phyloP scores from a whole-genome alignment of 805 yeast species.

The Zygosaccharomyces rouxii region DNA sequence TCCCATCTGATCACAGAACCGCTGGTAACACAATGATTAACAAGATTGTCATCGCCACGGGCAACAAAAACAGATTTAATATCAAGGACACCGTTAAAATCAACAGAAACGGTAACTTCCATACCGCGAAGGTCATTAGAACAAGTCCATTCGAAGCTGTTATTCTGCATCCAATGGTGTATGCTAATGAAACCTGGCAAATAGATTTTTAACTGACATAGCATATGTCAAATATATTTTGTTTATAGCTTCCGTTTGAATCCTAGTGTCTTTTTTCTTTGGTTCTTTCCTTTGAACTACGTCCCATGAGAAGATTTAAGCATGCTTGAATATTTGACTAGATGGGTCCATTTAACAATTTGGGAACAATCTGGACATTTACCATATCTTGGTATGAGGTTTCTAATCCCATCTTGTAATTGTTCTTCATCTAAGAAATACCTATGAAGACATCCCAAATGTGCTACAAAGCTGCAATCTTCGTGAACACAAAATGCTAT shows the following conservation, averaged over 20 bases:
- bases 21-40: slow-evolving; percentile 47
- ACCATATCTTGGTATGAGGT: slow-evolving; percentile 29
- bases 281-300: not conserved
- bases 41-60: slow-evolving; percentile 49
- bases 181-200: slow-evolving; percentile 46
- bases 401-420: slow-evolving; percentile 11
- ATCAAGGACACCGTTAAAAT: slow-evolving; percentile 24
- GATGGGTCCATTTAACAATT: slow-evolving; percentile 27
- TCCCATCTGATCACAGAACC: slow-evolving; percentile 20
- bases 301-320: slow-evolving; percentile 13
- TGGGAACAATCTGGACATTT: slow-evolving; percentile 31
- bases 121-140: slow-evolving; percentile 35
- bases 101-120: slow-evolving; percentile 37
- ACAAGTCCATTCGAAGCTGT: slow-evolving; percentile 18
- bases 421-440: slow-evolving; percentile 19
- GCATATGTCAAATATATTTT: no score
- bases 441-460: slow-evolving; percentile 40
- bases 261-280: not conserved
- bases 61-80: slow-evolving; percentile 5
- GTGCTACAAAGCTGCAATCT: slow-evolving; percentile 35
- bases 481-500: slow-evolving; percentile 35
- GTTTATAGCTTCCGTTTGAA: no score
- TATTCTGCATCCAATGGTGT: slow-evolving; percentile 50
- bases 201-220: slow-evolving; percentile 29
- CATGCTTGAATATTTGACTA: slow-evolving; percentile 28